These are phyloP conservation scores for Zasmidium cellare DNA, from an alignment of 2,329 filamentous ascomycete genomes.

Conservation along the genomic window DNA sequence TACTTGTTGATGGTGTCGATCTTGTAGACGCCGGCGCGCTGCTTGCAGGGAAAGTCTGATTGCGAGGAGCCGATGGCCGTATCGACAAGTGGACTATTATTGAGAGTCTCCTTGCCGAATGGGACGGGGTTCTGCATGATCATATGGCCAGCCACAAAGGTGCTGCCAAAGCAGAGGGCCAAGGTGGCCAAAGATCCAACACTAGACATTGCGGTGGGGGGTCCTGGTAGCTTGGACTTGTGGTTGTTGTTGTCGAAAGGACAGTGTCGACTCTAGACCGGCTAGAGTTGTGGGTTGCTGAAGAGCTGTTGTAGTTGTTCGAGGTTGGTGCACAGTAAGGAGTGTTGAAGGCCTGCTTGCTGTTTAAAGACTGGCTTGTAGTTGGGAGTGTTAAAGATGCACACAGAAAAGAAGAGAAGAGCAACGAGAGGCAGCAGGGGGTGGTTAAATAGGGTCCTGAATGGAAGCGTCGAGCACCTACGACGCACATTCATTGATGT, in stretches of 20 bases:
- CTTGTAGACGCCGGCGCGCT: constrained; percentile 46
- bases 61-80: constrained; percentile 45
- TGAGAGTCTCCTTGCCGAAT: constrained; percentile 54
- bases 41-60: constrained; percentile 80
- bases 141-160: constrained; percentile 75
- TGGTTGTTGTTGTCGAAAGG: constrained; percentile 6
- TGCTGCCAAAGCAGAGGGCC: constrained; percentile 44
- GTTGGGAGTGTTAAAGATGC: neutral
- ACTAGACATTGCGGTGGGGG: constrained; percentile 14
- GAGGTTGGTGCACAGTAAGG: neutral
- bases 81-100: constrained; percentile 64
- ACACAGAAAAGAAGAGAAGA: constrained; percentile 7
- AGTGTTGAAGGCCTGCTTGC: neutral
- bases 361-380: constrained; percentile 7
- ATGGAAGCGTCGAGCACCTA: constrained; percentile 11
- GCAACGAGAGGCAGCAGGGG: constrained; percentile 1
- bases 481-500: constrained; percentile 15
- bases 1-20: constrained; percentile 60
- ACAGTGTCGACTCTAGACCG: constrained; percentile 17
- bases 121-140: constrained; percentile 68
- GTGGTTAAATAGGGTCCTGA: constrained; percentile 11
- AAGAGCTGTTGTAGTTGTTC: constrained; percentile 5
- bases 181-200: constrained; percentile 9
- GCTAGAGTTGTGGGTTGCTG: constrained; percentile 19
- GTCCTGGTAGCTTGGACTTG: constrained; percentile 9